Evolutionary conservation across 2,329 filamentous ascomycete species (phyloP), one percentile per base, ranked within the genome.

Genomic region (Epichloe aotearoae): DNA sequence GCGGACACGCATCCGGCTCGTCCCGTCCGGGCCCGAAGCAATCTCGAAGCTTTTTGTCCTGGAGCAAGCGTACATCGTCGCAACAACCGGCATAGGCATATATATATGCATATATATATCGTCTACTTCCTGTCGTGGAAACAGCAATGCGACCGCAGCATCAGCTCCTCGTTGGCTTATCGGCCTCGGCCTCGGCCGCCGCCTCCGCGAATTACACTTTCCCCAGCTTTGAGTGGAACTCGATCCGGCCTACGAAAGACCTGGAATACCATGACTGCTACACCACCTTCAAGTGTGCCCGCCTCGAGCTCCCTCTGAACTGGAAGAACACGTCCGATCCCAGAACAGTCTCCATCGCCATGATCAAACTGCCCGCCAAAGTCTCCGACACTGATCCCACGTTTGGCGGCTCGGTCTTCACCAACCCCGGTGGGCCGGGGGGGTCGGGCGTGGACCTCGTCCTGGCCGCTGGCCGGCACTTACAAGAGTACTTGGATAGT

Each of bases 381-480:
- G 71, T 73, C 3, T 50, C 63, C 8, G 61, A 66, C 20, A 39
- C 57, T n/a, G 64, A 71, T 50, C 61, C 66, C 4, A 53, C 61
- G 37, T 73, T 69, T 49, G 69, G 63, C 39, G 72, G 72, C 17
- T 61, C 71, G 46, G 60, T 74, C 41, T 61, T 74, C 55, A 57
- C 60, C 45, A 73, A 73, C 60, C 71, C 71, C 0, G 72, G 73
- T 41, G 72, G 73, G 0, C 72, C 72, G 0, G 69, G 71, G 30
- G 66, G 61, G 19, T 69, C 68, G 1, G 72, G 72, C 8, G 62
- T 72, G 3, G 37, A 33, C 0, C 55, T 64, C 12, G 34, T 66
- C 5, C 56, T 64, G 7, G 3, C 5, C 1, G 39, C 26, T 3
- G 70, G 63, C n/a, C 51, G 45, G 2, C 19, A 47, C n/a, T 52